phyloP scores from a whole-genome alignment of 179 eudicot genomes.

The Sideroxylon spinosum region DNA sequence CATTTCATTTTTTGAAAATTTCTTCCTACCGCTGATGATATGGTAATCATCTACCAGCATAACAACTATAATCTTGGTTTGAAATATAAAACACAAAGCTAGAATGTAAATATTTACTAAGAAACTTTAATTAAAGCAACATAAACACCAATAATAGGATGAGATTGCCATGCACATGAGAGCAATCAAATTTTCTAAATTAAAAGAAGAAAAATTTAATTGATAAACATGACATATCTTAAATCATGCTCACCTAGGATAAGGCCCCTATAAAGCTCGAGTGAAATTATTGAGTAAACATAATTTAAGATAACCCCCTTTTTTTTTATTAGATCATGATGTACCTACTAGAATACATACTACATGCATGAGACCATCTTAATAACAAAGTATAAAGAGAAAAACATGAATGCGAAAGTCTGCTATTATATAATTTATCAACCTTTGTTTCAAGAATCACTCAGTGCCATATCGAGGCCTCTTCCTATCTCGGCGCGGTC shows the following conservation, averaged over 20 bases:
- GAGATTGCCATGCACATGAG: no score
- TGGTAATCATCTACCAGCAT: not conserved
- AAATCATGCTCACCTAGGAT: no score
- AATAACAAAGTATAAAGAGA: not conserved
- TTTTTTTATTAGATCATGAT: not conserved
- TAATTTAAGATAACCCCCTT: not conserved
- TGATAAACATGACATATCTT: no score
- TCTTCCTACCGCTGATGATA: not conserved
- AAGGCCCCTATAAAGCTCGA: not conserved
- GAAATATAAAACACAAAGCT: no score
- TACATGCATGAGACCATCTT: not conserved
- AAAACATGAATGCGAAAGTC: not conserved
- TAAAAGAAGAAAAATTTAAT: no score
- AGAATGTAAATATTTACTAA: no score
- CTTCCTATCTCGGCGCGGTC: no score
- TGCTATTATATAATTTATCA: constrained; percentile 22
- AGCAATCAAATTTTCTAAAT: no score
- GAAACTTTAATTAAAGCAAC: no score
- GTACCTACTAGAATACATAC: not conserved
- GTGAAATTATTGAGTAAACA: not conserved
- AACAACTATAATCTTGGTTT: not conserved
- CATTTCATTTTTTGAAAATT: not conserved
- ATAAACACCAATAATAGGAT: no score
- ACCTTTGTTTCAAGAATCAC: constrained; percentile 32
- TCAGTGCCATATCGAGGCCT: no score